Base-by-base conservation (phyloP, 257 asterid species). In the Dorcoceras hygrometricum region DNA sequence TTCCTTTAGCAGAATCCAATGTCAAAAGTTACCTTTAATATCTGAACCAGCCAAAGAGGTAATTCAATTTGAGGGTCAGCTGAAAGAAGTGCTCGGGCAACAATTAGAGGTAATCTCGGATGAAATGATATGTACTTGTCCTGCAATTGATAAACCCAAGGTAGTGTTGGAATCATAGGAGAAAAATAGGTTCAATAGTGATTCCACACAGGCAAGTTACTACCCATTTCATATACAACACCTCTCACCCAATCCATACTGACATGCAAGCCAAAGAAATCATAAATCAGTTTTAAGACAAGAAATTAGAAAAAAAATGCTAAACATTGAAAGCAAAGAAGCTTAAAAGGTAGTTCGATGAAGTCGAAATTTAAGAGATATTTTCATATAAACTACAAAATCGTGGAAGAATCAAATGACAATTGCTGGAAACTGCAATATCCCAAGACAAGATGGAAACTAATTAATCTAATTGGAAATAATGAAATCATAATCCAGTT, bases 21-120 rank as follows among this genome's bases (percentile, higher is more conserved):
- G 55, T 7, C 65, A 66, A 64, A 28, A 68, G 53, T 69, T 78
- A 86, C 98, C 98, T 86, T 90, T 78, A 93, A 88, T 79, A 81
- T 79, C 61, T 83, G 87, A 76, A 90, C 88, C 89, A 93, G 70
- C 99, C 99, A 93, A 68, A 93, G 90, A 22, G 97, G 99, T 71
- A 93, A 75, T 65, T 86, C 97, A 71, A 90, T 82, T 77, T 84
- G 95, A 78, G 95, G 81, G 86, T 93, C 99, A 78, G 87, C 79
- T n/a, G 95, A 87, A 72, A 93, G 95, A 69, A 93, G 99, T 69
- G 97, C 85, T 58, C 86, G 91, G 23, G 99, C 97, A 66, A 90
- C 96, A 81, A 87, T 66, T 66, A 81, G 71, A 32, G 99, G 97
- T 77, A 93, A 79, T 77, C 93, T 81, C 63, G 95, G 89, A 79